These are phyloP conservation scores for Paramarasmius palmivorus DNA, from an alignment of 1,284 basidiomycete species.

Conservation along the genomic window DNA sequence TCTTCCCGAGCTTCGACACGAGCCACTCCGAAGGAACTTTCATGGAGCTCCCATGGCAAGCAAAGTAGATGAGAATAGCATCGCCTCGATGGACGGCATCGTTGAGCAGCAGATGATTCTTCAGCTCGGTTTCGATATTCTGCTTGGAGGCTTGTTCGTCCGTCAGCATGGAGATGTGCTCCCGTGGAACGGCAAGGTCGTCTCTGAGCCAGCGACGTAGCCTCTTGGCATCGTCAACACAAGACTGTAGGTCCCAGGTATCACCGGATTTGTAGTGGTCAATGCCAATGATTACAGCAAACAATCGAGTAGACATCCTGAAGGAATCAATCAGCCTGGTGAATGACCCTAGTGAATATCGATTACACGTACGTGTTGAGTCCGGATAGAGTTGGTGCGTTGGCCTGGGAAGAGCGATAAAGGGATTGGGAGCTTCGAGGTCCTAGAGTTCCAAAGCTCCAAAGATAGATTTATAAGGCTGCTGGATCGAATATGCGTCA, in stretches of 20 bases:
- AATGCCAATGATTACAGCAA: constrained; percentile 64
- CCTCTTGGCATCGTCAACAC: constrained; percentile 58
- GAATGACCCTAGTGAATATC: no score
- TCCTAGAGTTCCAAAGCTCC: no score
- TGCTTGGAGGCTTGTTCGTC: constrained; percentile 60
- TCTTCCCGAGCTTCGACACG: constrained; percentile 31
- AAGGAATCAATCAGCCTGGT: not conserved
- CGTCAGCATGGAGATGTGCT: constrained; percentile 55
- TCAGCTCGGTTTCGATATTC: constrained; percentile 58
- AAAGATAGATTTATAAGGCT: no score
- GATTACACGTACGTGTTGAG: no score
- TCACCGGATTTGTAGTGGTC: constrained; percentile 63
- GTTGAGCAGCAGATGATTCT: constrained; percentile 60
- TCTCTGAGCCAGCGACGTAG: constrained; percentile 56
- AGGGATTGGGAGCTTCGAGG: no score
- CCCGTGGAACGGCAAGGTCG: constrained; percentile 55
- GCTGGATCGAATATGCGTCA: no score
- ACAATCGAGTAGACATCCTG: constrained; percentile 49
- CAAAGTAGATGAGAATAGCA: constrained; percentile 66
- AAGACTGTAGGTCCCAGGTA: constrained; percentile 65
- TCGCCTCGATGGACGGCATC: constrained; percentile 56
- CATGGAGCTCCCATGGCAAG: constrained; percentile 63
- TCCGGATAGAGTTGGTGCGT: not conserved
- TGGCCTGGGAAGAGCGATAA: no score
- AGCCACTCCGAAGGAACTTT: constrained; percentile 59